Evolutionary conservation across 2,329 filamentous ascomycete genomes (phyloP), one percentile per base, ranked within the genome.

Genomic region (Xylaria hypoxylon): DNA sequence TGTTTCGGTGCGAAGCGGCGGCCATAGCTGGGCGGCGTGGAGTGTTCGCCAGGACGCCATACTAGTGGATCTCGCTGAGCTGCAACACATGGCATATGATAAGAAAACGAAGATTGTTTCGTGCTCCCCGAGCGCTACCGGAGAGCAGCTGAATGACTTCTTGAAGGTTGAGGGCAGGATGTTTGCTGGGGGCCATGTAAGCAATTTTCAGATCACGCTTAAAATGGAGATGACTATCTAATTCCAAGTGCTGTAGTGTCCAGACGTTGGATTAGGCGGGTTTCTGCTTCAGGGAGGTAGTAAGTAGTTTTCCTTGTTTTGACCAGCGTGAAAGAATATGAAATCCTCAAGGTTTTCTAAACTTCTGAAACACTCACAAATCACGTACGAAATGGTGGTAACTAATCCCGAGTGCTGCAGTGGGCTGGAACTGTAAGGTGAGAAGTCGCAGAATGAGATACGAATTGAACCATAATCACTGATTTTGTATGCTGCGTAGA

Each of bases 401-500:
- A 10, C 47, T 65, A 5, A 62, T 47, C 7, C 3, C 8, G 2
- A 5, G 17, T 33, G 15, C 35, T 42, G 38, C 7, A 65, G 58
- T 87, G 83, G 85, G 85, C 0, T 88, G 85, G 85, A 86, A 86
- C 70, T 86, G 82, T 69, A 83, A 81, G 73, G 82, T 84, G 65
- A 62, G 62, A 13, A 44, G 26, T 24, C 19, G 6, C 35, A 24
- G 44, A 22, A 40, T 0, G 15, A 24, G 19, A 11, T 8, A 13
- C 17, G 19, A 28, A 24, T 13, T 1, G 1, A 26, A 38, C 2
- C 33, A 45, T 13, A 24, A 19, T 17, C 22, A 19, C 59, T 66
- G n/a, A 65, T 22, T 52, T 19, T 4, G 11, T 7, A 44, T 52
- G 8, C 22, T 22, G 28, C 22, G 0, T 58, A 84, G 83, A 84